Evolutionary conservation across 331 rosid species (phyloP).

Genomic region (Arachis monticola): DNA sequence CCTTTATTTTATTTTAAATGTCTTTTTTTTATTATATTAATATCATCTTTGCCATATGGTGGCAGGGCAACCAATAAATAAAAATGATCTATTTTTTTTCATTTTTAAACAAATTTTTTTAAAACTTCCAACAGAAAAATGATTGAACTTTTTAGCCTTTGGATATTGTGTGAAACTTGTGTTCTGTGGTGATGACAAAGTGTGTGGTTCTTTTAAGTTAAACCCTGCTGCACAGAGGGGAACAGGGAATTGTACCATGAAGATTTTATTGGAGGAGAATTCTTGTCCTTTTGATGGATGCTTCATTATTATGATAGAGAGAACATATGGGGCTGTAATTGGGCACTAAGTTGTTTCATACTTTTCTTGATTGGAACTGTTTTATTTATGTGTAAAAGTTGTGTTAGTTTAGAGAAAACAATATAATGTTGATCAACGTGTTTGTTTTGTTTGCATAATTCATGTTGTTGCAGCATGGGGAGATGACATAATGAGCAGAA

Average conservation of each 20-base stretch:
- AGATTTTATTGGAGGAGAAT: constrained; percentile 10
- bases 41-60: constrained; percentile 6
- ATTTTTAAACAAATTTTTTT: neutral
- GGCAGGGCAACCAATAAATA: constrained; percentile 13
- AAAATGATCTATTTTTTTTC: neutral
- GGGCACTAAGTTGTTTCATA: neutral
- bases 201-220: neutral
- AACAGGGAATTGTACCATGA: constrained; percentile 19
- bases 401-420: neutral
- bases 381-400: constrained; percentile 2
- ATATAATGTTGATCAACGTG: neutral
- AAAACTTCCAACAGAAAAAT: neutral
- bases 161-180: neutral
- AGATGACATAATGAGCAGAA: neutral
- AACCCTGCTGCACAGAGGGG: neutral
- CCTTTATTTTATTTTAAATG: neutral
- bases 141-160: neutral
- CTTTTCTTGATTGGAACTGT: constrained; percentile 22
- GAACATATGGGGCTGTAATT: constrained; percentile 6
- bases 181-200: constrained; percentile 1
- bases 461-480: constrained; percentile 4
- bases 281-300: neutral
- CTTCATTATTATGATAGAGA: constrained; percentile 6
- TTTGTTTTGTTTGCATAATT: constrained; percentile 6
- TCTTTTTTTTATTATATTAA: constrained; percentile 7